Evolutionary conservation across 2,329 filamentous ascomycete species (phyloP).

Genomic region (Ploettnerulaceae sp.): DNA sequence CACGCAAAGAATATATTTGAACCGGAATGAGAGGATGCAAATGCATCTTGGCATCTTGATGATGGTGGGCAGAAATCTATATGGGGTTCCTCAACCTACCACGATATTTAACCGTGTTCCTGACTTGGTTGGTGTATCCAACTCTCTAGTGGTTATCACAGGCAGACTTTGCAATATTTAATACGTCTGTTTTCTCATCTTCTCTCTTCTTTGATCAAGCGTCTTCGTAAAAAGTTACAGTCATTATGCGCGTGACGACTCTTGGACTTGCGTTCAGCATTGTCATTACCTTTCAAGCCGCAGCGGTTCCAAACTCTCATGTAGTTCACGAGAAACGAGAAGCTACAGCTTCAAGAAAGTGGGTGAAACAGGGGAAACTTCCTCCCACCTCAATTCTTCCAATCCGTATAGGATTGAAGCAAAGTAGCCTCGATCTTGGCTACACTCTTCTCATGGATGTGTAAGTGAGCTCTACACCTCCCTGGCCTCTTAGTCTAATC

Average conservation of each 20-base stretch:
- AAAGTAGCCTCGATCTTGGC: slow-evolving; percentile 16
- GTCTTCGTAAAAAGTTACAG: no score
- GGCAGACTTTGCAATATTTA: no score
- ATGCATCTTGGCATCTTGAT: no score
- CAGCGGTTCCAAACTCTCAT: slow-evolving; percentile 14
- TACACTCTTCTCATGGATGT: slow-evolving; percentile 20
- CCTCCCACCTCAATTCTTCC: slow-evolving; percentile 13
- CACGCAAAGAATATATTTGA: no score
- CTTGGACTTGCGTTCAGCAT: slow-evolving; percentile 4
- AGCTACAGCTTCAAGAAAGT: slow-evolving; percentile 7
- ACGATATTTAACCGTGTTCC: no score
- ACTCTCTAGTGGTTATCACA: no score
- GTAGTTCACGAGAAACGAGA: slow-evolving; percentile 19
- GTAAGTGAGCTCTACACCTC: slow-evolving; percentile 10
- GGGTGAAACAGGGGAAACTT: slow-evolving; percentile 16
- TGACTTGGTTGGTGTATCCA: no score
- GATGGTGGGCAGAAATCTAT: no score
- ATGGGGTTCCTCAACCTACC: no score
- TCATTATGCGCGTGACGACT: not conserved
- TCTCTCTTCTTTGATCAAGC: no score
- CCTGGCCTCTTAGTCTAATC: not conserved
- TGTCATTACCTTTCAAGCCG: slow-evolving; percentile 1
- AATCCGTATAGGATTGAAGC: slow-evolving; percentile 20
- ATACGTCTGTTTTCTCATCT: no score
- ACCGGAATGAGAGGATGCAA: no score